Percentiles rank a stretch among this genome's conserved stretches.
Conservation (phyloP, 169 alveolate species). For the Plasmodium fragile region DNA sequence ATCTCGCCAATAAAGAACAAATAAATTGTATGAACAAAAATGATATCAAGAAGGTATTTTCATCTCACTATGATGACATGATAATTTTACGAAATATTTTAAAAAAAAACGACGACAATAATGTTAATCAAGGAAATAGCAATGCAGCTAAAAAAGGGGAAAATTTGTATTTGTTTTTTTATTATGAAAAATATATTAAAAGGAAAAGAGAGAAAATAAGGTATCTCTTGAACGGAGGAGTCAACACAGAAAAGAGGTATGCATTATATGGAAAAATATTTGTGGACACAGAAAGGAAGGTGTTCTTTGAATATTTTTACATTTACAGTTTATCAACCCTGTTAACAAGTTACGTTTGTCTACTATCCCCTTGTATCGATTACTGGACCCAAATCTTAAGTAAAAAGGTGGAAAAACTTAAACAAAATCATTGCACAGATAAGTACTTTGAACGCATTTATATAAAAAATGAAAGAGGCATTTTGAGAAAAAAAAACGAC, state of each 20-base stretch:
- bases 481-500: slow-evolving; percentile 74
- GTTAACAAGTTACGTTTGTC: slow-evolving; percentile 58
- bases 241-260: slow-evolving; percentile 50
- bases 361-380: slow-evolving; percentile 58
- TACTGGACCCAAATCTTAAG: slow-evolving; percentile 37
- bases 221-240: slow-evolving; percentile 36
- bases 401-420: slow-evolving; percentile 66
- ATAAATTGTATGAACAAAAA: not conserved
- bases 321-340: slow-evolving; percentile 63
- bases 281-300: slow-evolving; percentile 49
- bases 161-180: slow-evolving; percentile 67
- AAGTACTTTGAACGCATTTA: slow-evolving; percentile 56
- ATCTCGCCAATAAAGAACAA: not conserved
- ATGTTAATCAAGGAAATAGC: not conserved
- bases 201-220: slow-evolving; percentile 61
- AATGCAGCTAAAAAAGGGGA: slow-evolving; percentile 29
- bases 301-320: slow-evolving; percentile 71
- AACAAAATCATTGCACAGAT: slow-evolving; percentile 33
- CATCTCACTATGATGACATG: slow-evolving; percentile 48
- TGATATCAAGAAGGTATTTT: slow-evolving; percentile 33
- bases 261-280: slow-evolving; percentile 74
- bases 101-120: slow-evolving; percentile 10
- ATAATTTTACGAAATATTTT: slow-evolving; percentile 48
- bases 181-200: slow-evolving; percentile 73
- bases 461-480: slow-evolving; percentile 12